Percentiles rank a stretch among this genome's conserved stretches.
phyloP scores from a whole-genome alignment of 257 asterid genomes.

The Capsicum rhomboideum region DNA sequence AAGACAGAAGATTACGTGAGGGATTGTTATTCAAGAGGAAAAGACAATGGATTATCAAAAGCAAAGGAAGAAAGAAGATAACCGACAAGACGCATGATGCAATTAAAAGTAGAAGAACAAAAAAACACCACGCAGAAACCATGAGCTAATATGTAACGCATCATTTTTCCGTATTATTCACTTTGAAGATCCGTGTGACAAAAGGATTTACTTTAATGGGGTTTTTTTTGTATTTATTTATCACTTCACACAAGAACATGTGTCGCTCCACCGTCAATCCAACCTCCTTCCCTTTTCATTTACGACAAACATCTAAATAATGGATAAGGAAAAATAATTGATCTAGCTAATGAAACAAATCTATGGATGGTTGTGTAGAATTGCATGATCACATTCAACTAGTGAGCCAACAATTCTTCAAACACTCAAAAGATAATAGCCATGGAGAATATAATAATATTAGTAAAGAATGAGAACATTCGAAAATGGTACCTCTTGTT shows the following conservation, averaged over 20 bases:
- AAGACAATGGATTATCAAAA: neutral
- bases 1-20: neutral
- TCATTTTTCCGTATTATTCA: neutral
- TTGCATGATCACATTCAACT: neutral
- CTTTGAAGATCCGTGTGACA: neutral
- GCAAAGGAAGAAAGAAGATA: neutral
- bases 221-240: neutral
- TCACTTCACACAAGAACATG: neutral
- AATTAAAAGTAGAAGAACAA: neutral
- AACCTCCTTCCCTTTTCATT: neutral
- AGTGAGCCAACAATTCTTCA: neutral
- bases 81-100: neutral
- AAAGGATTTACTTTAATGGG: neutral
- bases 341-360: neutral
- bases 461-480: neutral
- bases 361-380: neutral
- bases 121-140: neutral
- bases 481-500: conserved; percentile 57
- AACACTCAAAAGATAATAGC: neutral
- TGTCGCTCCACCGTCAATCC: neutral
- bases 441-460: neutral
- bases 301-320: neutral
- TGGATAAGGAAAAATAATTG: neutral
- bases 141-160: neutral
- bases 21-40: neutral